These are phyloP conservation scores for Colletotrichum simmondsii DNA, from an alignment of 2,329 filamentous ascomycete genomes.

Conservation along the genomic window DNA sequence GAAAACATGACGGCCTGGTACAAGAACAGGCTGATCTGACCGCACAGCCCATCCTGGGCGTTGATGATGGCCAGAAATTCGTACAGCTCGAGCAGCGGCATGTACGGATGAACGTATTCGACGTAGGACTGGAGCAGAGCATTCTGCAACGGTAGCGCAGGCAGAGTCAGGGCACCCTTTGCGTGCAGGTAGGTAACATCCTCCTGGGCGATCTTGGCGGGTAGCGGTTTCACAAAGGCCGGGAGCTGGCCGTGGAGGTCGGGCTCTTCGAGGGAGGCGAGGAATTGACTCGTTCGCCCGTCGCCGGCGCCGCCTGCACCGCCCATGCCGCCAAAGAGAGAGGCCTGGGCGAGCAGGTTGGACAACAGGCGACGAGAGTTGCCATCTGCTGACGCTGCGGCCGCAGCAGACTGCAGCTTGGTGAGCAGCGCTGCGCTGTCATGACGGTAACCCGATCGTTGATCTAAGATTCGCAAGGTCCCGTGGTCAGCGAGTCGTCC, in stretches of 20 bases:
- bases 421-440: slow-evolving; percentile 43
- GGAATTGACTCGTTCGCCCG: slow-evolving; percentile 53
- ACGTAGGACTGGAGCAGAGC: slow-evolving; percentile 85
- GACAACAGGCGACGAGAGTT: slow-evolving; percentile 35
- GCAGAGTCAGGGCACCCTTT: slow-evolving; percentile 87
- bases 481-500: slow-evolving; percentile 44
- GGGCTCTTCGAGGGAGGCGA: slow-evolving; percentile 59
- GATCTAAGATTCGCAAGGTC: slow-evolving; percentile 44
- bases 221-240: slow-evolving; percentile 82
- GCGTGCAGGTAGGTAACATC: slow-evolving; percentile 85
- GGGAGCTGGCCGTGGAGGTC: slow-evolving; percentile 63
- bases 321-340: slow-evolving; percentile 43
- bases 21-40: slow-evolving; percentile 83
- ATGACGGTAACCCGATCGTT: slow-evolving; percentile 49
- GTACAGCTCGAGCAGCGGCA: slow-evolving; percentile 83
- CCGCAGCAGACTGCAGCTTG: slow-evolving; percentile 41
- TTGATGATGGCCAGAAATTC: slow-evolving; percentile 71
- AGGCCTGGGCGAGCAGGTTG: slow-evolving; percentile 36
- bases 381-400: slow-evolving; percentile 35
- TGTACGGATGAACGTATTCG: slow-evolving; percentile 92
- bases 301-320: slow-evolving; percentile 37
- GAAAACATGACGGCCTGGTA: slow-evolving; percentile 98
- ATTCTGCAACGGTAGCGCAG: slow-evolving; percentile 76
- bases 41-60: slow-evolving; percentile 73
- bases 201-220: slow-evolving; percentile 79